Conservation (phyloP, 306 rosid genomes). For the Coriaria nepalensis region DNA sequence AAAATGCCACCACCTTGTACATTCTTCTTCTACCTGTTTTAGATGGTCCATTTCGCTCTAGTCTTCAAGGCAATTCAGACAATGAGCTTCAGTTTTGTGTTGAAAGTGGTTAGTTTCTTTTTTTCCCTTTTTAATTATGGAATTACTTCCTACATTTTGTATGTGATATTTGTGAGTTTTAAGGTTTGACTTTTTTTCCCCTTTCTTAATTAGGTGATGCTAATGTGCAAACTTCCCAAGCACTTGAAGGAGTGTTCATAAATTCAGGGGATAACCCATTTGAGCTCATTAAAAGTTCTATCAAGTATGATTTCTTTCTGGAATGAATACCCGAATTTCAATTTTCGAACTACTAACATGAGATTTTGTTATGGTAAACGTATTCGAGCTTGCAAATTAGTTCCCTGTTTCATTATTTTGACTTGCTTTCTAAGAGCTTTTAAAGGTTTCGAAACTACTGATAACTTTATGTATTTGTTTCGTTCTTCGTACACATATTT, state of each 20-base stretch:
- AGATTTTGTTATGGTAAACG: too few species aligned
- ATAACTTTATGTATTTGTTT: background rate
- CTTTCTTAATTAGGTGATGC: constrained; percentile 39
- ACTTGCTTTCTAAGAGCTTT: too few species aligned
- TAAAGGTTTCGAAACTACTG: too few species aligned
- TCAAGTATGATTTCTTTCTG: constrained; percentile 31
- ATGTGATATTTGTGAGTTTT: background rate
- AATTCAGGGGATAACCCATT: constrained; percentile 64
- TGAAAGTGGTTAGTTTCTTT: constrained; percentile 45
- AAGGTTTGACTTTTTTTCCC: background rate
- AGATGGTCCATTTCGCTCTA: constrained; percentile 54
- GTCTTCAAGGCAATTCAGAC: constrained; percentile 43
- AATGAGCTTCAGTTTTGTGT: constrained; percentile 55
- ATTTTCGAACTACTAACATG: too few species aligned
- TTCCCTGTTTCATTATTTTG: too few species aligned
- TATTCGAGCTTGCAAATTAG: too few species aligned
- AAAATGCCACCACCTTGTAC: constrained; percentile 20
- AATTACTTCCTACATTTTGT: background rate
- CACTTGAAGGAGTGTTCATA: constrained; percentile 44
- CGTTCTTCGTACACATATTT: background rate
- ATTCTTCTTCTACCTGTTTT: constrained; percentile 53
- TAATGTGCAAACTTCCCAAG: constrained; percentile 34
- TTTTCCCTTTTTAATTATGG: constrained; percentile 1
- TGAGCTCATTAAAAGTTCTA: constrained; percentile 42
- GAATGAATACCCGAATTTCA: too few species aligned